Evolutionary conservation across 108 stramenopile species (phyloP).

Genomic region (Fragilaria crotonensis): DNA sequence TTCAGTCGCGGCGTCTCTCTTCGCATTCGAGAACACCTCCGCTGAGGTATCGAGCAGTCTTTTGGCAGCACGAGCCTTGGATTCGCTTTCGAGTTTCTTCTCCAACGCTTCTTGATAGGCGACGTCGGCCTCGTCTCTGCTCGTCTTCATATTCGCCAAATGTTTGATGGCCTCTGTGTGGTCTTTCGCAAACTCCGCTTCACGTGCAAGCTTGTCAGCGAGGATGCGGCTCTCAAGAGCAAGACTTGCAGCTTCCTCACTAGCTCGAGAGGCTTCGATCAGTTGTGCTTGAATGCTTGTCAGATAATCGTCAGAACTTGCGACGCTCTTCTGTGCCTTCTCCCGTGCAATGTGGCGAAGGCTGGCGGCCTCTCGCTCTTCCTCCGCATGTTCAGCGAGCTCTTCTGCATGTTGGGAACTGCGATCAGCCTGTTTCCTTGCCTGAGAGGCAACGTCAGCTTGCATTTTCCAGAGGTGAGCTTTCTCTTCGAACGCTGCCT

Average conservation of each 20-base stretch:
- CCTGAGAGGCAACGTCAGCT: slow-evolving; percentile 48
- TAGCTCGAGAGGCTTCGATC: slow-evolving; percentile 57
- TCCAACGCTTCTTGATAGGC: slow-evolving; percentile 43
- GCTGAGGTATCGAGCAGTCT: slow-evolving; percentile 40
- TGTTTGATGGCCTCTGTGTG: slow-evolving; percentile 19
- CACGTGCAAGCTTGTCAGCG: slow-evolving; percentile 39
- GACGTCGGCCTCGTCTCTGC: slow-evolving; percentile 22
- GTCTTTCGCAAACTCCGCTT: slow-evolving; percentile 25
- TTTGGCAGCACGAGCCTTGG: slow-evolving; percentile 40
- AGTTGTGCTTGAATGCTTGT: slow-evolving; percentile 55
- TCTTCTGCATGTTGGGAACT: slow-evolving; percentile 54
- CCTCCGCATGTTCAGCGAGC: slow-evolving; percentile 70
- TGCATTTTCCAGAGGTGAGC: slow-evolving; percentile 47
- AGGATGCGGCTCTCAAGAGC: slow-evolving; percentile 44
- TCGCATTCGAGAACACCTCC: slow-evolving; percentile 33
- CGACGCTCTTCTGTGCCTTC: slow-evolving; percentile 49
- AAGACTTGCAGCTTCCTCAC: slow-evolving; percentile 35
- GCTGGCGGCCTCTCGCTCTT: slow-evolving; percentile 76
- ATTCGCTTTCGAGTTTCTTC: slow-evolving; percentile 35
- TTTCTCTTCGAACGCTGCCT: slow-evolving; percentile 44
- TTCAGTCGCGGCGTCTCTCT: slow-evolving; percentile 43
- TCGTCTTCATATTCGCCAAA: slow-evolving; percentile 20
- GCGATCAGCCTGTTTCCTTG: slow-evolving; percentile 56
- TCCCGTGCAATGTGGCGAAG: slow-evolving; percentile 50
- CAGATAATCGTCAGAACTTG: slow-evolving; percentile 38